These are phyloP conservation scores for Hortaea werneckii DNA, from an alignment of 2,329 filamentous ascomycete genomes.

Conservation along the genomic window DNA sequence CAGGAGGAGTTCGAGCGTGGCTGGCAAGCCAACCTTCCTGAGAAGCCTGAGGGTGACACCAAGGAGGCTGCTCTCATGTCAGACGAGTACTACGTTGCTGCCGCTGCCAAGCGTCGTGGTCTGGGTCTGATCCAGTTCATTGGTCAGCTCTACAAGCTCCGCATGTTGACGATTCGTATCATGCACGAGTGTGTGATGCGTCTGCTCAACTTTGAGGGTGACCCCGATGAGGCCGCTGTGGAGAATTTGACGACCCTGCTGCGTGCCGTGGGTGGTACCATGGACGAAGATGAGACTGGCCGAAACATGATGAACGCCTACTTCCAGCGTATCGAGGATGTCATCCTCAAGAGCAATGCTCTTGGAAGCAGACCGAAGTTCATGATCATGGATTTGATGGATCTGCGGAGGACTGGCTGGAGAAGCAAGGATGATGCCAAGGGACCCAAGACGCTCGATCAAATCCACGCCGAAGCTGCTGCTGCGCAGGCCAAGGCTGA, in stretches of 20 bases:
- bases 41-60: conserved; percentile 58
- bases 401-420: conserved; percentile 72
- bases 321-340: conserved; percentile 76
- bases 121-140: conserved; percentile 98
- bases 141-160: conserved; percentile 95
- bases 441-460: conserved; percentile 90
- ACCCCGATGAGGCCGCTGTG: conserved; percentile 90
- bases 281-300: conserved; percentile 71
- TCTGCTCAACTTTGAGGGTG: conserved; percentile 85
- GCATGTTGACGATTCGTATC: conserved; percentile 97
- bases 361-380: conserved; percentile 83
- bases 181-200: conserved; percentile 99
- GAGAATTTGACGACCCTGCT: conserved; percentile 92
- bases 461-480: conserved; percentile 75
- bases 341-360: conserved; percentile 63
- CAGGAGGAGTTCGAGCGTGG: conserved; percentile 98
- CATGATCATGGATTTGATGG: conserved; percentile 92
- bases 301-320: conserved; percentile 83
- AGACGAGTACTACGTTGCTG: conserved; percentile 91
- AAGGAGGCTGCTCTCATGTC: conserved; percentile 67
- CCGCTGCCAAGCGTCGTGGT: conserved; percentile 89
- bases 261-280: conserved; percentile 78
- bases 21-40: conserved; percentile 82
- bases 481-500: conserved; percentile 76
- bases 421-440: conserved; percentile 88